Conservation (phyloP, 805 yeast genomes). For the Millerozyma acaciae region DNA sequence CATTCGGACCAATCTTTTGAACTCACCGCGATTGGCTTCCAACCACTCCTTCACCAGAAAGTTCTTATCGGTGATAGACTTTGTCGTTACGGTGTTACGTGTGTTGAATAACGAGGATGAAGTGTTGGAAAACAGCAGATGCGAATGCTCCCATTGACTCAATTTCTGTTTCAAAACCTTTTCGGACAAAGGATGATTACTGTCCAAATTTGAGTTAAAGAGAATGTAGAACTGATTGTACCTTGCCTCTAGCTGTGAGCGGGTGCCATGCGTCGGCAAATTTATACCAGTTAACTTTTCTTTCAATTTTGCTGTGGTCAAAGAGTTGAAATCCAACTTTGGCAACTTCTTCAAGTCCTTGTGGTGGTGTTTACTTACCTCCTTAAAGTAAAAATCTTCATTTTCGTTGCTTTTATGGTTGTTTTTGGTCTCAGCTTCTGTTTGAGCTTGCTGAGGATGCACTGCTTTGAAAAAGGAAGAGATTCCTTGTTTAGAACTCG, state of each 20-base stretch:
- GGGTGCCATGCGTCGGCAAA: constrained; percentile 60
- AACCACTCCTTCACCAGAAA: constrained; percentile 47
- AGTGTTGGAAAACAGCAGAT: constrained; percentile 28
- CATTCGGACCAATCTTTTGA: constrained; percentile 30
- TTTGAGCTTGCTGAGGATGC: constrained; percentile 2
- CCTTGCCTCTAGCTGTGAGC: constrained; percentile 61
- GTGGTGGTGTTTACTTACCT: constrained; percentile 22
- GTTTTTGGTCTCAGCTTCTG: background rate
- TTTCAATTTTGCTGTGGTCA: constrained; percentile 57
- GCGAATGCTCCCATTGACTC: constrained; percentile 61
- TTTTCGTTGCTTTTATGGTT: constrained; percentile 11
- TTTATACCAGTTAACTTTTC: constrained; percentile 52
- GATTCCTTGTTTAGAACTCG: constrained; percentile 16
- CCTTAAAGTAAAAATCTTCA: constrained; percentile 29
- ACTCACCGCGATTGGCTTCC: constrained; percentile 35
- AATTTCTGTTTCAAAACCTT: constrained; percentile 53
- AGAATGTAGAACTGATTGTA: constrained; percentile 73
- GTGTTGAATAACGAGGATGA: constrained; percentile 21
- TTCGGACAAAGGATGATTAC: constrained; percentile 59
- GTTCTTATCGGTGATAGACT: constrained; percentile 41
- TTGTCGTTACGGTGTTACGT: constrained; percentile 18
- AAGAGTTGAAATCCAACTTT: constrained; percentile 59
- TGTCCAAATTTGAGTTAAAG: constrained; percentile 79
- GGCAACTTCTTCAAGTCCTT: constrained; percentile 45
- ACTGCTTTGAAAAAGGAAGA: constrained; percentile 27